Evolutionary conservation across 208 protist genomes (phyloP).

Genomic region (Phytomonas sp.): DNA sequence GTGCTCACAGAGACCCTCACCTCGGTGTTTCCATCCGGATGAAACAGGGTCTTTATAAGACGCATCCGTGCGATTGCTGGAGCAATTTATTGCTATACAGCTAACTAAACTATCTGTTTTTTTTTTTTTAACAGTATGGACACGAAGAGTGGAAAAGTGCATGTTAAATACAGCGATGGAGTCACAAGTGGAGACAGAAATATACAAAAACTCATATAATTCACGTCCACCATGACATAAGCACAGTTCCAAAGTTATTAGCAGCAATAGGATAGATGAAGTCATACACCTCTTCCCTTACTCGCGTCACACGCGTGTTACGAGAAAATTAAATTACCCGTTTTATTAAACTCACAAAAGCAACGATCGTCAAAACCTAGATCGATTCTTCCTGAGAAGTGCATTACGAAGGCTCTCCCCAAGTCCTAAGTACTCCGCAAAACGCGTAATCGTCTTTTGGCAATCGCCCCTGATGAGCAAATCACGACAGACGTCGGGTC

Average conservation of each 20-base stretch:
- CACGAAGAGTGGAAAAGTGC: too few species aligned
- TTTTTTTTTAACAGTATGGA: not conserved
- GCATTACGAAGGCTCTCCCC: constrained; percentile 19
- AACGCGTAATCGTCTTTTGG: constrained; percentile 33
- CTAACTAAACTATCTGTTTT: not conserved
- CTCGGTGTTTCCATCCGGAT: constrained; percentile 76
- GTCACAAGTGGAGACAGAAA: too few species aligned
- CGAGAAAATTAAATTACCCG: too few species aligned
- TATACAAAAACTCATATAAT: too few species aligned
- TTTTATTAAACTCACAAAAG: too few species aligned
- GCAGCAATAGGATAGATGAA: too few species aligned
- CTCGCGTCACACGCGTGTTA: too few species aligned
- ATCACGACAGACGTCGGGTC: constrained; percentile 36
- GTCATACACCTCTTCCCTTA: too few species aligned
- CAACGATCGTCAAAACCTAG: too few species aligned
- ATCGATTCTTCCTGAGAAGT: not conserved
- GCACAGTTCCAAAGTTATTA: too few species aligned
- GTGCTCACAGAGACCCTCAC: constrained; percentile 80
- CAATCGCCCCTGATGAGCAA: constrained; percentile 76
- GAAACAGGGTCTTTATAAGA: constrained; percentile 33
- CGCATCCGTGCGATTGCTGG: constrained; percentile 28
- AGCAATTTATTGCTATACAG: constrained; percentile 2
- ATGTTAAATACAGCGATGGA: not conserved
- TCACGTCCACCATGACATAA: too few species aligned
- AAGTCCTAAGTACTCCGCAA: constrained; percentile 48